Conservation (phyloP, 2,329 filamentous ascomycete species). For the Stagonosporopsis vannaccii region DNA sequence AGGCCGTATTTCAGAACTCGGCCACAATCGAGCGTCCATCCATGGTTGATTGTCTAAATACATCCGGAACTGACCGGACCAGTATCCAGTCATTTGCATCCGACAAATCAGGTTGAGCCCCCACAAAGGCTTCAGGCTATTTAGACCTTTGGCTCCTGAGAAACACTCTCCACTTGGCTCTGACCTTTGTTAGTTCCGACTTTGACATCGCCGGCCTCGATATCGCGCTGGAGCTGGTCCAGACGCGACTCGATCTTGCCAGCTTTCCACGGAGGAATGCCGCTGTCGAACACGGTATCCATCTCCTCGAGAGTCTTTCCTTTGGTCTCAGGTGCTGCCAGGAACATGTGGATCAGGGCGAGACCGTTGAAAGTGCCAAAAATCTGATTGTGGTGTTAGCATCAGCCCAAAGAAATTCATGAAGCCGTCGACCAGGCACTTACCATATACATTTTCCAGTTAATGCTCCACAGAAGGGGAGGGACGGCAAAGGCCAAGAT, state of each 20-base stretch:
- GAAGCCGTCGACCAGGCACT: background rate
- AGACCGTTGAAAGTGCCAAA: slow-evolving; percentile 50
- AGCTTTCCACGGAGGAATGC: slow-evolving; percentile 47
- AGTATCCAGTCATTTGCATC: background rate
- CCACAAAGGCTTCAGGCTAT: background rate
- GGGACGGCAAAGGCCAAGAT: slow-evolving; percentile 52
- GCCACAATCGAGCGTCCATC: too few relatives aligned
- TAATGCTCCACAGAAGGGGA: slow-evolving; percentile 51
- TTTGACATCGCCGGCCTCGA: slow-evolving; percentile 48
- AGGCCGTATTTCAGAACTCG: too few relatives aligned
- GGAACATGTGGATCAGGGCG: slow-evolving; percentile 51
- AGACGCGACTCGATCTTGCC: slow-evolving; percentile 41
- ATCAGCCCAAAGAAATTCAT: background rate
- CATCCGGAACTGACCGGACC: background rate
- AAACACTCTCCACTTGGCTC: slow-evolving; percentile 20
- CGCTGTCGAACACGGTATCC: slow-evolving; percentile 50
- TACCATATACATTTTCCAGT: slow-evolving; percentile 54
- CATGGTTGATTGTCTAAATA: too few relatives aligned
- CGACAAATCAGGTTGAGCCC: background rate
- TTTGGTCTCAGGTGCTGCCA: slow-evolving; percentile 51
- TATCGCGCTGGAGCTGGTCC: slow-evolving; percentile 45
- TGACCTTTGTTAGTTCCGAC: slow-evolving; percentile 20
- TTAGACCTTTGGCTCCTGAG: slow-evolving; percentile 28
- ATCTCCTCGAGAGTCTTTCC: slow-evolving; percentile 53
- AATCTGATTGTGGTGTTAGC: slow-evolving; percentile 20